These are phyloP conservation scores for Backusella sp. DNA, from an alignment of 192 early-diverging fungal genomes.

Conservation along the genomic window DNA sequence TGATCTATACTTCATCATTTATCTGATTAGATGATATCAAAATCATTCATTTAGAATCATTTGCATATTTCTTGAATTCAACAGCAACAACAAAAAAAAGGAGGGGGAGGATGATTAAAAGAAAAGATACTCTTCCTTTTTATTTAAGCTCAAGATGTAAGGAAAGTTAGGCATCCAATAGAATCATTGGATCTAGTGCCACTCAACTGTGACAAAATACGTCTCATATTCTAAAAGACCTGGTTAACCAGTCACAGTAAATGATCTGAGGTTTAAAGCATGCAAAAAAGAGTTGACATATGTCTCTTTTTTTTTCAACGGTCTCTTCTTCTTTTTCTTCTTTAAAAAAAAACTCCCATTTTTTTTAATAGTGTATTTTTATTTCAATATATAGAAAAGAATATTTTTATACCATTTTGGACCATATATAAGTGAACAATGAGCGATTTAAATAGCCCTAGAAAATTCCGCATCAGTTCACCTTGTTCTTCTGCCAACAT, in stretches of 20 bases:
- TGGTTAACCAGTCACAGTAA: neutral
- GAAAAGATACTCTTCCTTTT: neutral
- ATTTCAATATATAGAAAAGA: neutral
- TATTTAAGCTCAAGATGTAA: neutral
- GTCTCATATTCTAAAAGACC: slow-evolving; percentile 3
- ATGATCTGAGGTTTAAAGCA: neutral
- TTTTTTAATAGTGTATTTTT: slow-evolving; percentile 9
- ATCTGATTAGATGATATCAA: neutral
- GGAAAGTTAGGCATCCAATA: neutral
- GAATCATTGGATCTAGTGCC: neutral
- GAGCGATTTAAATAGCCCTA: slow-evolving; percentile 20
- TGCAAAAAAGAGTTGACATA: slow-evolving; percentile 2
- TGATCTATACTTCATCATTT: neutral
- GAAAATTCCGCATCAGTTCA: slow-evolving; percentile 70
- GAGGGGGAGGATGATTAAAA: too few relatives aligned
- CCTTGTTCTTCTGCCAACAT: slow-evolving; percentile 98
- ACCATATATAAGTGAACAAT: neutral
- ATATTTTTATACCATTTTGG: neutral
- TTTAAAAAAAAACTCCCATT: neutral
- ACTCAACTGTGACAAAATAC: slow-evolving; percentile 9
- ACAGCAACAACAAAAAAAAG: too few relatives aligned
- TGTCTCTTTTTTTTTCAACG: neutral
- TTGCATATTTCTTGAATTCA: neutral
- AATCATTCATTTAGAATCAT: neutral
- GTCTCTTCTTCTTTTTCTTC: neutral